Base-by-base conservation (phyloP, 1,284 basidiomycete genomes). In the Fomitopsis pinicola region DNA sequence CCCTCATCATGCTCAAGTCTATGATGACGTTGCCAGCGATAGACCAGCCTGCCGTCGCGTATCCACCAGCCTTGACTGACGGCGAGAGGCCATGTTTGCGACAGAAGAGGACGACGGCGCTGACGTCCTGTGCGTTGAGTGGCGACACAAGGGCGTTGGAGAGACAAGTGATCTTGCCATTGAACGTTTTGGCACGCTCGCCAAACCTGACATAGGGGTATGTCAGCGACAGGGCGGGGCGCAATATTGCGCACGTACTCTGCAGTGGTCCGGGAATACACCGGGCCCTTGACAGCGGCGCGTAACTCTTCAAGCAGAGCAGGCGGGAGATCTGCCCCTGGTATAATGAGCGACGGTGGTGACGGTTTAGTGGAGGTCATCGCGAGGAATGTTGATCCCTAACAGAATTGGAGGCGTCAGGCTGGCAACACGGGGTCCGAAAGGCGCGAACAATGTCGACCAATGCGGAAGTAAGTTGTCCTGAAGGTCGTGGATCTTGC, bases 11-110 rank as follows among this genome's bases (percentile, higher is more conserved):
- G 65, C 80, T 83, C 60, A 95, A 77, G 76, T 96, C 93, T 68
- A 95, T 75, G 66, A 95, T 86, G 59, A 95, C 78, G 69, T 95
- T 89, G 45, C 93, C 94, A 38, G 86, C 87, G 58, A 95, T 85
- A 14, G 91, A 84, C 90, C 92, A 94, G 2, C 94, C 94, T 10
- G 89, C 92, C 3, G 91, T 95, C 7, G 92, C 94, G 71, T 90
- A 95, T 0, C 94, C 94, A 17, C 94, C 94, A 0, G 92, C 89
- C 72, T 92, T 94, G 68, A 94, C 80, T n/a, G 91, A 94, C 5
- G 88, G 83, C n/a, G 88, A 87, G 3, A 95, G 76, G 0, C 73
- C 72, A 68, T 94, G 80, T 58, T 83, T 81, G 19, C 70, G 72
- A 70, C 93, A 95, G 73, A 95, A 92, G 15, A 81, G 67, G 62